phyloP scores from a whole-genome alignment of 768 basidiomycete genomes.

The Russula olivacea region DNA sequence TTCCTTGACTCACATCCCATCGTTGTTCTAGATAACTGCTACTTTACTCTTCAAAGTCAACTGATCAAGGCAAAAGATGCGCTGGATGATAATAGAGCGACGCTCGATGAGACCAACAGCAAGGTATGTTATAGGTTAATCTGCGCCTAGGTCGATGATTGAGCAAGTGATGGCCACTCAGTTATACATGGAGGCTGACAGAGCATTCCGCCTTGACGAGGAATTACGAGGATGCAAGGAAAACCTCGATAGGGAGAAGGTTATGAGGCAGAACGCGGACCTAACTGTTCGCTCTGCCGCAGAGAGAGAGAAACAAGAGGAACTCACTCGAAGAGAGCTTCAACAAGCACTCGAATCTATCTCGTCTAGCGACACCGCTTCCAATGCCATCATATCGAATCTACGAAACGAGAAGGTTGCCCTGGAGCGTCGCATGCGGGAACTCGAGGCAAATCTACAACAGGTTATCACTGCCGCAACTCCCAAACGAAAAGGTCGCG shows the following conservation, averaged over 20 bases:
- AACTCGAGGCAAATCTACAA: slow-evolving; percentile 45
- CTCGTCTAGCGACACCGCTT: slow-evolving; percentile 15
- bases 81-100: slow-evolving; percentile 21
- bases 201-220: slow-evolving; percentile 12
- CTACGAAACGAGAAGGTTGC: slow-evolving; percentile 53
- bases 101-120: slow-evolving; percentile 20
- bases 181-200: slow-evolving; percentile 24
- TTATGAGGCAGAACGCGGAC: slow-evolving; percentile 23
- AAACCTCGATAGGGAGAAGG: slow-evolving; percentile 18
- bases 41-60: slow-evolving; percentile 20
- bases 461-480: slow-evolving; percentile 34
- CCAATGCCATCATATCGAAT: slow-evolving; percentile 22
- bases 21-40: slow-evolving; percentile 15
- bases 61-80: slow-evolving; percentile 15
- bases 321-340: slow-evolving; percentile 17
- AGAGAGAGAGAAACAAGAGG: slow-evolving; percentile 20
- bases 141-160: background rate
- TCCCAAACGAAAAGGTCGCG: slow-evolving; percentile 33
- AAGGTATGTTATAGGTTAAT: slow-evolving; percentile 11
- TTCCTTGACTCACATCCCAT: background rate
- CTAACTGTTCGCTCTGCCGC: slow-evolving; percentile 10
- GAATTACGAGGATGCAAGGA: slow-evolving; percentile 20
- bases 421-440: slow-evolving; percentile 53
- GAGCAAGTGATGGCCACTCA: background rate
- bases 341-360: slow-evolving; percentile 21